Percentiles rank a stretch among this genome's conserved stretches.
Evolutionary conservation across 345 rosid species (phyloP).

Genomic region (Gossypium sturtianum): DNA sequence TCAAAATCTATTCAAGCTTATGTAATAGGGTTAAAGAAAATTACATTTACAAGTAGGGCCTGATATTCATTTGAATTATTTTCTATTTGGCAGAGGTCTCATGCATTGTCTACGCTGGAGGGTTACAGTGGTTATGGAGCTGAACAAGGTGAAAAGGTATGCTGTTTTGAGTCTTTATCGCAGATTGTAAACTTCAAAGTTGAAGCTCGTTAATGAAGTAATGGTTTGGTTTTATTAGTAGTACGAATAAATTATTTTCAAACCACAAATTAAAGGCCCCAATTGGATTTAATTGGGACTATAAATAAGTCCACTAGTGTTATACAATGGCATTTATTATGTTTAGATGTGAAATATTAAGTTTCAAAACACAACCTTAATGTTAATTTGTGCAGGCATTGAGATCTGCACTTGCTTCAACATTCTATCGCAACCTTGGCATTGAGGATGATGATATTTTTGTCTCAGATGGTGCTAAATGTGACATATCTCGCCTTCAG

Average conservation of each 20-base stretch:
- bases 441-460: constrained; percentile 79
- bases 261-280: background rate
- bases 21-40: background rate
- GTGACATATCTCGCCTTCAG: constrained; percentile 97
- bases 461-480: constrained; percentile 98
- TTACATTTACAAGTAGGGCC: background rate
- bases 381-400: constrained; percentile 50
- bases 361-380: constrained; percentile 5
- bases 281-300: background rate
- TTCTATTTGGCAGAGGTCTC: constrained; percentile 50
- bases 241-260: background rate
- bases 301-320: background rate
- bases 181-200: background rate
- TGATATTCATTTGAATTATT: constrained; percentile 3
- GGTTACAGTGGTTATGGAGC: constrained; percentile 96
- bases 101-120: constrained; percentile 66
- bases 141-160: constrained; percentile 94
- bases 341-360: background rate
- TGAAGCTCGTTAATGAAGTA: background rate
- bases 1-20: background rate
- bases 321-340: background rate
- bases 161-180: constrained; percentile 7
- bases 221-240: background rate
- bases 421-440: constrained; percentile 71
- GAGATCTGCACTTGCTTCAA: constrained; percentile 72